Base-by-base conservation (phyloP, 2,329 filamentous ascomycete species). In the Mariannaea elegans region DNA sequence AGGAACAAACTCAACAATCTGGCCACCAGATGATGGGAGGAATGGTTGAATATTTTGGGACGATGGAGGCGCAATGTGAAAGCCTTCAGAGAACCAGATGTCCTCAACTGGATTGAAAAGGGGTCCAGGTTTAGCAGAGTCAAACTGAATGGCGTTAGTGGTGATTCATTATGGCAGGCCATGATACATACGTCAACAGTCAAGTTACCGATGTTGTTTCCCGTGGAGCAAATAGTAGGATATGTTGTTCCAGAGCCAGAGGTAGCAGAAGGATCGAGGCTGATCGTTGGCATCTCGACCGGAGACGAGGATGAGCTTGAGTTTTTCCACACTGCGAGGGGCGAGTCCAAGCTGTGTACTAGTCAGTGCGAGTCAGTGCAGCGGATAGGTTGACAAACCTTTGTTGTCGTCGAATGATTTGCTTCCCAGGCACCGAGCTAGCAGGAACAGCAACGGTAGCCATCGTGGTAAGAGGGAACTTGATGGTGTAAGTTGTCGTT, bases 1-100 rank as follows among this genome's bases (percentile, higher is more conserved):
- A 13, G 77, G 77, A 2, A 78, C 73, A 53, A 79, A 80, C 52
- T 79, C 76, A 2, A 78, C 67, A 1, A 80, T 69, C 34, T 78
- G 76, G 10, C 74, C 73, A 8, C 78, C 77, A 13, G 78, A 80
- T 3, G 77, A 76, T 10, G 78, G 71, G 12, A 72, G 59, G 38
- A 75, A 80, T 1, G 75, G 72, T 34, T 76, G 71, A 10, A 68
- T 59, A 18, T 70, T 63, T 31, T 75, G 68, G 3, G 71, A 66
- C 8, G 74, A 73, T 21, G 74, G 74, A 3, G 78, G 76, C 1
- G 73, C 72, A 45, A 79, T 68, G 6, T 78, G 65, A 55, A 80
- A 80, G 2, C 78, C 78, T 57, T 77, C 71, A 23, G 78, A 79
- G 55, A 80, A 80, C 77, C 77, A 80, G 24, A 79, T 70, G 45